Conservation (phyloP, 2,329 filamentous ascomycete species). For the Ustulina deusta region DNA sequence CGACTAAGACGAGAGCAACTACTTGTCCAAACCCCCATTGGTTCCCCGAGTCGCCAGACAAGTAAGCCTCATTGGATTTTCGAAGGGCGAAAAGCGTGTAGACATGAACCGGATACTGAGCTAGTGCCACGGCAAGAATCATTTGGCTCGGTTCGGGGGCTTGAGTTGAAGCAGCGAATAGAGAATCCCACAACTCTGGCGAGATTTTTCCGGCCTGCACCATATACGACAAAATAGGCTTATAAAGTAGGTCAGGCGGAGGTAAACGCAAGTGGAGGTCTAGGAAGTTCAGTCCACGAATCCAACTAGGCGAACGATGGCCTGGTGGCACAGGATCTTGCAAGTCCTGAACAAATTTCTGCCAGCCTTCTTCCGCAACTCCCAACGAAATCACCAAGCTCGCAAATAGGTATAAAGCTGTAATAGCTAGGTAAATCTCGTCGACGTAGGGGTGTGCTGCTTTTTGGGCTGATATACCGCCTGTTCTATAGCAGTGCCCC, state of each 20-base stretch:
- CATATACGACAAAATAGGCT: no score
- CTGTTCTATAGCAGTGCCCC: not conserved
- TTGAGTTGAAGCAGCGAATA: no score
- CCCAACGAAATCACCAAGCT: not conserved
- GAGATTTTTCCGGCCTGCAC: no score
- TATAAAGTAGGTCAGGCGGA: no score
- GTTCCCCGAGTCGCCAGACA: constrained; percentile 18
- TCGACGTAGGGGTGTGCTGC: not conserved
- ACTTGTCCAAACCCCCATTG: constrained; percentile 11
- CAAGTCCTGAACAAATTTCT: not conserved
- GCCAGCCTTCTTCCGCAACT: not conserved
- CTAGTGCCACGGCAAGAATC: not conserved
- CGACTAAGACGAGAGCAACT: constrained; percentile 8
- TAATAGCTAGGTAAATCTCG: not conserved
- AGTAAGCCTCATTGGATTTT: not conserved
- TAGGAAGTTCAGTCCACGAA: not conserved
- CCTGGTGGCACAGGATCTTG: not conserved
- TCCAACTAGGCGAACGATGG: not conserved
- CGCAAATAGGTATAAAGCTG: not conserved
- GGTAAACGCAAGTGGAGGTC: no score
- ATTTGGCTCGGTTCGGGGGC: no score
- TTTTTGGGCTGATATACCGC: not conserved
- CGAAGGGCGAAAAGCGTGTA: constrained; percentile 10
- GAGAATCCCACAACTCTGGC: no score
- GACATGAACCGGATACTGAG: constrained; percentile 3